Evolutionary conservation across 352 stramenopile genomes (phyloP).

Genomic region (Phytophthora idaei): DNA sequence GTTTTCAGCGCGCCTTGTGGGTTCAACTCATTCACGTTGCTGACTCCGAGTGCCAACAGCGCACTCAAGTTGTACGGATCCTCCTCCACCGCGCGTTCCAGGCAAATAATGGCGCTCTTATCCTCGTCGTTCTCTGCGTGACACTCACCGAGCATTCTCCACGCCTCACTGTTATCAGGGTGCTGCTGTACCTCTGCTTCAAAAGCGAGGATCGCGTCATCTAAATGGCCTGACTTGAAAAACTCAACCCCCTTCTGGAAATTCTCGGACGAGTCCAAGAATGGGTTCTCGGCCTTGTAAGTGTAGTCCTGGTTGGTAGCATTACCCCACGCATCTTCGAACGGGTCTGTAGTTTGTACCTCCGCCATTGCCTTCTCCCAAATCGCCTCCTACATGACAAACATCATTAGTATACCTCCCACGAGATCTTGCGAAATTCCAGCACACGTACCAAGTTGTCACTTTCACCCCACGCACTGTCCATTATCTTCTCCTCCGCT

Average conservation of each 20-base stretch:
- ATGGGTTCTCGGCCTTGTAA: conserved; percentile 84
- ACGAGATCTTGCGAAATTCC: background rate
- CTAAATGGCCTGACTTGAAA: conserved; percentile 91
- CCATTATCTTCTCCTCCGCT: conserved; percentile 59
- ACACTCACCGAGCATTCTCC: conserved; percentile 94
- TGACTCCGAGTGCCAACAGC: conserved; percentile 93
- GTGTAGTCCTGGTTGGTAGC: conserved; percentile 62
- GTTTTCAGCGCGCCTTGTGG: conserved; percentile 92
- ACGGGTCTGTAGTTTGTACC: conserved; percentile 68
- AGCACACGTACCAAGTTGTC: conserved; percentile 55
- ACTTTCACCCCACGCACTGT: conserved; percentile 60
- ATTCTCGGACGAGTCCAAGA: conserved; percentile 62
- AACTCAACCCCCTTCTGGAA: conserved; percentile 80
- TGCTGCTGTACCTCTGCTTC: conserved; percentile 95
- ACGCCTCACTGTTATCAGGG: conserved; percentile 93
- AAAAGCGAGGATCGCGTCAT: conserved; percentile 94
- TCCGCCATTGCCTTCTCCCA: conserved; percentile 85
- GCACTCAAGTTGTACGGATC: conserved; percentile 96
- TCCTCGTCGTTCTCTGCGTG: conserved; percentile 98
- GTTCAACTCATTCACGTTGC: conserved; percentile 98
- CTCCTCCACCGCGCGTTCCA: conserved; percentile 93
- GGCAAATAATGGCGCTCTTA: conserved; percentile 94
- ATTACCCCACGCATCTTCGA: conserved; percentile 79
- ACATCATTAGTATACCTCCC: conserved; percentile 5
- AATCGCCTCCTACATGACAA: conserved; percentile 54